Evolutionary conservation across 2,329 filamentous ascomycete species (phyloP).

Genomic region (Calonectria hongkongensis): DNA sequence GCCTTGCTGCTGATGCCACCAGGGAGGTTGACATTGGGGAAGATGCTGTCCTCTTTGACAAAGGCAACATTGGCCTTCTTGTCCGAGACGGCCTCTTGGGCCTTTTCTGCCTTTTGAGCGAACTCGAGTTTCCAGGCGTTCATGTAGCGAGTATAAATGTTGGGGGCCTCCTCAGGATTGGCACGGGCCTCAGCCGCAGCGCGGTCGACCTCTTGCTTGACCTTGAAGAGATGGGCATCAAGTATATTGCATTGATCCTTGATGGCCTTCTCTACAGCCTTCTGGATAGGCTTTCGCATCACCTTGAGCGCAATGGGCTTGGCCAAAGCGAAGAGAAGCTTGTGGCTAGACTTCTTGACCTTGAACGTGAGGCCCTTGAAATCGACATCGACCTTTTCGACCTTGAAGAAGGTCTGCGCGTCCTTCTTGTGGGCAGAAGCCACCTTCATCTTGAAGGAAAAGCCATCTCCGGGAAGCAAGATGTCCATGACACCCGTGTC

Average conservation of each 20-base stretch:
- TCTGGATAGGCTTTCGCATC: conserved; percentile 88
- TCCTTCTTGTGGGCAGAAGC: conserved; percentile 87
- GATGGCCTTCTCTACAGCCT: conserved; percentile 92
- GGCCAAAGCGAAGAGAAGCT: conserved; percentile 88
- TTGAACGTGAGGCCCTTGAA: conserved; percentile 91
- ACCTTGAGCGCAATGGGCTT: conserved; percentile 92
- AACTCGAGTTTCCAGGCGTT: conserved; percentile 83
- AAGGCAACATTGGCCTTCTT: conserved; percentile 77
- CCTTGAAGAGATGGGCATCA: conserved; percentile 82
- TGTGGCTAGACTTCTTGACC: conserved; percentile 95
- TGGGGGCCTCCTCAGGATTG: conserved; percentile 83
- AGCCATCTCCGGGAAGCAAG: conserved; percentile 88
- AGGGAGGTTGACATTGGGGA: conserved; percentile 90
- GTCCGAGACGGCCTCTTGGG: conserved; percentile 74
- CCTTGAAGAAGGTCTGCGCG: conserved; percentile 91
- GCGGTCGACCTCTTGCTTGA: conserved; percentile 89
- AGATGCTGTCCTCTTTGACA: conserved; percentile 88
- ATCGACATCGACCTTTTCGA: conserved; percentile 90
- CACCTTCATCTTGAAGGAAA: conserved; percentile 93
- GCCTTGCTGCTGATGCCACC: conserved; percentile 92
- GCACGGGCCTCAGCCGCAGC: conserved; percentile 74
- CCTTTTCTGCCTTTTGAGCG: conserved; percentile 86
- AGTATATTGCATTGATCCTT: conserved; percentile 86
- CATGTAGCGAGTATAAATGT: conserved; percentile 91
- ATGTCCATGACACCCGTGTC: conserved; percentile 94